Base-by-base conservation (phyloP, 2,329 filamentous ascomycete species). In the Ophiostoma pallidulum region DNA sequence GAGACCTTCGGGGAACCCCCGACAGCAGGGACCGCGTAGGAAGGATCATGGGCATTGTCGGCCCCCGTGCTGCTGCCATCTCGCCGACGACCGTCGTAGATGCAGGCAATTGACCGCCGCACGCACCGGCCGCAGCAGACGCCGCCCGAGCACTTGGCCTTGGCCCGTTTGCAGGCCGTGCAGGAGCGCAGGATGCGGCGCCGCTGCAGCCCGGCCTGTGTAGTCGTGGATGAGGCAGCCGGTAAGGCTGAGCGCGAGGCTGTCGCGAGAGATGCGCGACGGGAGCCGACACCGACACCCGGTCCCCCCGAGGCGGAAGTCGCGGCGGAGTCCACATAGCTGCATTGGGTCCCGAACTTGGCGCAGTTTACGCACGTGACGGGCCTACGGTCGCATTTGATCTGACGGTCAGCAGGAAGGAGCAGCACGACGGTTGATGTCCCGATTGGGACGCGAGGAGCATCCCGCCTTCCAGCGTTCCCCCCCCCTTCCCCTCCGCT, bases 101-200 rank as follows among this genome's bases (percentile, higher is more conserved):
- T 31, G 26, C 49, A 51, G 22, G n/a, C 41, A 7, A 48, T n/a
- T n/a, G 18, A 18, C 2, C 45, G 45, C 16, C 32, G 36, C 1
- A n/a, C 20, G 45, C 49, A 51, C 18, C 45, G 45, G 6, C 36
- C 10, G 41, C 45, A 51, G 8, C 24, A 8, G 10, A 18, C 13
- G 4, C 68, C 64, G 4, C 61, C 54, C n/a, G 65, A 67, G 56
- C 76, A 79, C 4, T 66, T 64, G 8, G 71, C 64, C 61, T 79
- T 79, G 24, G 73, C 66, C 41, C 71, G 66, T 58, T 74, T 74
- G 64, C 75, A 79, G 53, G 77, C 73, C 72, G 74, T 77, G 57
- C 75, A 79, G 47, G 73, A 77, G 20, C 62, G 64, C 0, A 40
- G 37, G 19, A 41, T 42, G n/a, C 49, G 49, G 8, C 49, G 40